Base-by-base conservation (phyloP, 257 asterid genomes). In the Ehretia macrophylla region DNA sequence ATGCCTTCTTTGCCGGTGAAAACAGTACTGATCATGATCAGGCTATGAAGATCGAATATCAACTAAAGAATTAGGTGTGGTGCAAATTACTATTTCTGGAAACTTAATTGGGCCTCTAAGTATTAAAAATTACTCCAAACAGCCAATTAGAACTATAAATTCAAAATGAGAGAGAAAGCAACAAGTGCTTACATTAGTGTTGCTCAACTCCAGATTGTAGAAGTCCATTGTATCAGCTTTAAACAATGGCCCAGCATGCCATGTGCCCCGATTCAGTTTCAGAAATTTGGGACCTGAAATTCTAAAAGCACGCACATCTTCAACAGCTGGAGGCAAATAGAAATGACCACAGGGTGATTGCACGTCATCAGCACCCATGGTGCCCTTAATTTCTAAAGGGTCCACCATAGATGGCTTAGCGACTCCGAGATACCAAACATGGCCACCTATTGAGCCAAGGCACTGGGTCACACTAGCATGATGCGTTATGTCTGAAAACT, bases 221-320 rank as follows among this genome's bases (percentile, higher is more conserved):
- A 92, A 92, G 53, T 92, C 96, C 93, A 88, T 88, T 8, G 73
- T 18, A 44, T 77, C 67, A 13, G 63, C 79, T 21, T 59, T 72
- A 61, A 88, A 92, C 80, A 92, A 60, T 0, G 99, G 99, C 16
- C 99, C 99, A 1, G 96, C 99, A 64, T 92, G 99, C 99, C 96
- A 92, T 12, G 99, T 88, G 48, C 94, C 96, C 8, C 44, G 70
- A 44, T 83, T 70, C 55, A 88, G 82, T 75, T 86, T 88, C 80
- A 86, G 49, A 59, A 92, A 88, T 85, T 84, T 92, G 54, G 96
- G 71, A 11, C 99, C 99, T 27, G 91, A 84, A 60, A 92, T 68
- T 75, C 77, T 81, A 51, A 92, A 92, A 69, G 79, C 89, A 4
- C 72, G 80, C 42, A 92, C 93, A 12, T 72, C 86, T 40, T 84